Percentiles rank a stretch among this genome's conserved stretches.
These are phyloP conservation scores for Choiromyces venosus DNA, from an alignment of 495 filamentous ascomycete species.

Conservation along the genomic window DNA sequence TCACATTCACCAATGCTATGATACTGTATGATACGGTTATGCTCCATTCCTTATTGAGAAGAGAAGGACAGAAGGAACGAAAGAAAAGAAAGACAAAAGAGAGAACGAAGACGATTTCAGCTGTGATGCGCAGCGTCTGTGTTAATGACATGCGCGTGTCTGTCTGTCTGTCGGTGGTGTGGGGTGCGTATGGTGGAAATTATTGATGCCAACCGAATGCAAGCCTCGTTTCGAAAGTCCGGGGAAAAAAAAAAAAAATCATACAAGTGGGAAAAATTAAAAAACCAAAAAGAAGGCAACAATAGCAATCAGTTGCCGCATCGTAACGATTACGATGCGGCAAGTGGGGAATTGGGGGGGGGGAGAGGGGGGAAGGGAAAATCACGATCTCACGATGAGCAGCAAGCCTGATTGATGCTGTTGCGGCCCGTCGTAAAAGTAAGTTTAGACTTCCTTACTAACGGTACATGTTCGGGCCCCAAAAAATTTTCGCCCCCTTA, in stretches of 20 bases:
- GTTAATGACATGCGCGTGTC: too few relatives aligned
- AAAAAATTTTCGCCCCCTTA: too few relatives aligned
- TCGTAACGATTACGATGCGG: too few relatives aligned
- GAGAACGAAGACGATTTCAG: background rate
- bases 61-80: background rate
- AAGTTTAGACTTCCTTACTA: background rate
- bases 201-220: background rate
- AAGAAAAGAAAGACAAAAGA: too few relatives aligned
- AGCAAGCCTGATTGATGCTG: background rate
- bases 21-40: background rate
- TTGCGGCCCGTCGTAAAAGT: background rate
- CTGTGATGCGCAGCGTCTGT: background rate
- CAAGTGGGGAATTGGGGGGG: too few relatives aligned
- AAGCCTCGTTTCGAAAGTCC: slow-evolving; percentile 1
- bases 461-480: too few relatives aligned
- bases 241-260: too few relatives aligned
- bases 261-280: background rate
- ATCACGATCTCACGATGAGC: background rate
- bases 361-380: background rate
- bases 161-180: background rate
- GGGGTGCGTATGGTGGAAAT: background rate
- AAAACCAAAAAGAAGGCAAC: background rate
- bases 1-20: background rate
- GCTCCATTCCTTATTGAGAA: background rate
- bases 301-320: background rate